phyloP scores from a whole-genome alignment of 192 early-diverging fungal genomes.

The Diversispora epigaea region DNA sequence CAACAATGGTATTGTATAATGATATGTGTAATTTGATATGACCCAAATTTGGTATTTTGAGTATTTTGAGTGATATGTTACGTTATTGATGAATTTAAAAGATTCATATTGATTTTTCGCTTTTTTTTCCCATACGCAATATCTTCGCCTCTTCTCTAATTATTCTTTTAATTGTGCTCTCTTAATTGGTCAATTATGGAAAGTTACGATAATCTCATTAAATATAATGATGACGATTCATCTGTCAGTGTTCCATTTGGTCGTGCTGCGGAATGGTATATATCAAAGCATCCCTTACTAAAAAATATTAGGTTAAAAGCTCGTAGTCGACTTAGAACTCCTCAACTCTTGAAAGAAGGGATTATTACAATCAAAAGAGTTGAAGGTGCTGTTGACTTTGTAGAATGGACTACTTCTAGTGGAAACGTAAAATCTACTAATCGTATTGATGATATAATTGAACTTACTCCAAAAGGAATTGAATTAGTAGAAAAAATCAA shows the following conservation, averaged over 20 bases:
- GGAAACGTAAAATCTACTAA: constrained; percentile 25
- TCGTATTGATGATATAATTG: constrained; percentile 22
- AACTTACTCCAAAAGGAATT: constrained; percentile 14
- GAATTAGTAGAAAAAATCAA: constrained; percentile 7
- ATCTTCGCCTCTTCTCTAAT: too few relatives aligned
- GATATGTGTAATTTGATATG: too few relatives aligned
- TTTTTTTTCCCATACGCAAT: too few relatives aligned
- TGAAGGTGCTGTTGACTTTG: constrained; percentile 8
- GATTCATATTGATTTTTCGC: too few relatives aligned
- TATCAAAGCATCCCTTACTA: constrained; percentile 19
- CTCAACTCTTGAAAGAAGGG: not conserved
- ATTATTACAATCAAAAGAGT: constrained; percentile 10
- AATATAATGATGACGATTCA: constrained; percentile 10
- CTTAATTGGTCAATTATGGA: not conserved
- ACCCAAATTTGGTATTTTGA: too few relatives aligned
- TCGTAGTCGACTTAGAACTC: not conserved
- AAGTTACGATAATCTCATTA: constrained; percentile 18
- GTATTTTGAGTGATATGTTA: too few relatives aligned
- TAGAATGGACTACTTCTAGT: constrained; percentile 16
- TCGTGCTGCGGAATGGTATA: constrained; percentile 27
- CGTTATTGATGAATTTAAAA: too few relatives aligned
- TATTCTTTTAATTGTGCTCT: too few relatives aligned
- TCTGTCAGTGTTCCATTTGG: constrained; percentile 22
- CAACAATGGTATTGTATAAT: too few relatives aligned
- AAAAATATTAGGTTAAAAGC: constrained; percentile 18